These are phyloP conservation scores for Raddia guianensis DNA, from an alignment of 176 grass and related monocot species.

Conservation along the genomic window DNA sequence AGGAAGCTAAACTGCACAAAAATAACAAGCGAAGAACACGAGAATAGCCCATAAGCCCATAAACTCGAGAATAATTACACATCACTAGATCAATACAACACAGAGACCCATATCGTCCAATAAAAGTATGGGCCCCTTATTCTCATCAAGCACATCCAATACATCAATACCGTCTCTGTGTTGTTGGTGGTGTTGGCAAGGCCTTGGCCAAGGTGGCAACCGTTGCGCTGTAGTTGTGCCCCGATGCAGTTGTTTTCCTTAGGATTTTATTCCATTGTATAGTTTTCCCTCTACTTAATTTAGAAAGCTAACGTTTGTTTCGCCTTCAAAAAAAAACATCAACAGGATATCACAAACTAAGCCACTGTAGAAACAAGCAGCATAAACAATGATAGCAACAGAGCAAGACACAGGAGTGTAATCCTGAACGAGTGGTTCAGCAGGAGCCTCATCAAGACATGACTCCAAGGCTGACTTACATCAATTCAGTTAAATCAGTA, in stretches of 20 bases:
- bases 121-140: neutral
- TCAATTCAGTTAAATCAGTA: slow-evolving; percentile 86
- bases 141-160: neutral
- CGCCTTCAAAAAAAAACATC: too few relatives aligned
- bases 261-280: too few relatives aligned
- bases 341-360: too few relatives aligned
- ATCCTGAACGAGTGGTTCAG: slow-evolving; percentile 42
- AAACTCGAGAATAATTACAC: neutral
- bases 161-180: neutral
- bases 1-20: slow-evolving; percentile 1
- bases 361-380: too few relatives aligned
- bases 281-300: too few relatives aligned
- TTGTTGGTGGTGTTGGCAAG: too few relatives aligned
- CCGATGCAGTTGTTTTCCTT: too few relatives aligned
- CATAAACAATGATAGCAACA: too few relatives aligned
- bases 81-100: neutral
- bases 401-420: neutral
- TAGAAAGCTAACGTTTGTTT: too few relatives aligned
- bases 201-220: too few relatives aligned
- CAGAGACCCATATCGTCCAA: neutral
- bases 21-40: neutral
- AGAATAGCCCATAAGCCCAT: neutral
- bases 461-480: slow-evolving; percentile 81
- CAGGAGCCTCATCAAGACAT: slow-evolving; percentile 83
- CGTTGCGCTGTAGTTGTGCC: too few relatives aligned